Evolutionary conservation across 108 stramenopile genomes (phyloP), one percentile per base, ranked within the genome.

Genomic region (Cyclotella choctawhatcheeana): DNA sequence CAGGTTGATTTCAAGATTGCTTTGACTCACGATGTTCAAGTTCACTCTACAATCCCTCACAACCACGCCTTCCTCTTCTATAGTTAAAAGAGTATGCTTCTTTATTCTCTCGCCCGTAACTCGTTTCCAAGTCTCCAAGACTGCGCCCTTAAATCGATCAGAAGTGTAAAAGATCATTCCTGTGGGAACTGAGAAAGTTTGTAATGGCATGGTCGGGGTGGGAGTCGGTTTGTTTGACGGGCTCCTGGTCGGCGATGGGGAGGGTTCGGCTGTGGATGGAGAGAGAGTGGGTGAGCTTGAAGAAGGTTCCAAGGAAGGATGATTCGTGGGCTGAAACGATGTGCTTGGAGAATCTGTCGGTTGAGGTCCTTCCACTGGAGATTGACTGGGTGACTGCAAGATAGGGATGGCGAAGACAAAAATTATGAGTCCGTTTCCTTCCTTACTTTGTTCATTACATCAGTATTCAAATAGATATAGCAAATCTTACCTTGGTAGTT

Each of bases 81-180:
- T 30, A 14, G 26, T 26, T 1, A 26, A 30, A 8, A 47, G 37
- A 30, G 63, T 64, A 30, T 30, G 44, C 12, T 26, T 17, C 25
- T 45, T 43, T 18, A 73, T 73, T 31, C 54, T 53, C 2, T 52
- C 63, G 0, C n/a, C 8, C 3, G 72, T 73, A 6, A 64, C 53
- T 20, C 27, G 17, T 22, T 21, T 64, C 72, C 72, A 73, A 7
- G 35, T 54, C 0, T 44, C 16, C 26, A 69, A 56, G n/a, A 69
- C 67, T 6, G 8, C 10, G 0, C 54, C 67, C 40, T 69, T 44
- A 12, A 69, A 54, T 44, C 54, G 8, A 50, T 45, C 29, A 0
- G 67, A 69, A 27, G n/a, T 40, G 27, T 69, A 54, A 29, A 69
- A 56, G 2, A 43, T 29, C 40, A 69, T 69, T 6, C 8, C 13